Conservation (phyloP, 2,329 filamentous ascomycete species). For the Ophiostoma piceae region DNA sequence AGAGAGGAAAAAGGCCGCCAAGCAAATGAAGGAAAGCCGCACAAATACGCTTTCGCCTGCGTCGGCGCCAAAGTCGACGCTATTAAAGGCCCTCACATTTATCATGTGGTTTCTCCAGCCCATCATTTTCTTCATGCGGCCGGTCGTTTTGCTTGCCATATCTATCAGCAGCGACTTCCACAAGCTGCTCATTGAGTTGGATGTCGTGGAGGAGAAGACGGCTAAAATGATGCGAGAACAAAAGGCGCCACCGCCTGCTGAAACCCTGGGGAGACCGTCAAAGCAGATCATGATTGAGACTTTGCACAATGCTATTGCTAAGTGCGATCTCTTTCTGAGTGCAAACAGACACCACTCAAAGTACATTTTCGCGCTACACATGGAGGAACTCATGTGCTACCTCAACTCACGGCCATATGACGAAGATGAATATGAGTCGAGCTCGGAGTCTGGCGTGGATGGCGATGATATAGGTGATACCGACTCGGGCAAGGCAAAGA, state of each 20-base stretch:
- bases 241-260: neutral
- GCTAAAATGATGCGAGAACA: neutral
- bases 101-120: slow-evolving; percentile 1
- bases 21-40: neutral
- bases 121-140: neutral
- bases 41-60: neutral
- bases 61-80: neutral
- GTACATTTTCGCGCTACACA: slow-evolving; percentile 45
- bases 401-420: slow-evolving; percentile 39
- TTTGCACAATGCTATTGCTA: slow-evolving; percentile 40
- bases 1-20: neutral
- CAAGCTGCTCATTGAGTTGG: neutral
- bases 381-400: slow-evolving; percentile 45
- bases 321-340: slow-evolving; percentile 39
- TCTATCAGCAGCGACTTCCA: neutral
- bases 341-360: slow-evolving; percentile 38
- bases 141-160: neutral
- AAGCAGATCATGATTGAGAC: slow-evolving; percentile 17
- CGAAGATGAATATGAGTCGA: slow-evolving; percentile 26
- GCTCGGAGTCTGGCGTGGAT: neutral
- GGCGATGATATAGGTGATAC: neutral
- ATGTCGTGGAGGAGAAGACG: neutral
- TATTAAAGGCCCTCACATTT: neutral
- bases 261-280: neutral
- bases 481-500: neutral